Conservation (phyloP, 495 filamentous ascomycete genomes). For the Venustampulla echinocandica region DNA sequence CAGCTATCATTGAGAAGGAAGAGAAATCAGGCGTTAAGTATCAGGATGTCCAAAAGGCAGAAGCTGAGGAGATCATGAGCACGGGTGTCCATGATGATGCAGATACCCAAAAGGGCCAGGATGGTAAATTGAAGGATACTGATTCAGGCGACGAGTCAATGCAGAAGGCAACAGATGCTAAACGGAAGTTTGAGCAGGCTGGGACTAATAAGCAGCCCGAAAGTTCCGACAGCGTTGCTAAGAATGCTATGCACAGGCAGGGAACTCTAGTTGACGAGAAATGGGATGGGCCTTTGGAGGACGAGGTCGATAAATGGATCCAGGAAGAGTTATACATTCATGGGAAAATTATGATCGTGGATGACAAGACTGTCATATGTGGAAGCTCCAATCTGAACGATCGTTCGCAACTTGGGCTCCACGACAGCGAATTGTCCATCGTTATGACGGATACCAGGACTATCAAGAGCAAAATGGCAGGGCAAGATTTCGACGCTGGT, state of each 20-base stretch:
- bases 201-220: slow-evolving; percentile 32
- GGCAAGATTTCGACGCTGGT: slow-evolving; percentile 62
- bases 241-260: slow-evolving; percentile 69
- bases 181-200: slow-evolving; percentile 56
- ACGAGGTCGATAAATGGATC: slow-evolving; percentile 77
- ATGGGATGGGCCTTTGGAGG: slow-evolving; percentile 64
- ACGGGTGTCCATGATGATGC: slow-evolving; percentile 42
- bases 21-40: slow-evolving; percentile 73
- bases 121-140: slow-evolving; percentile 18
- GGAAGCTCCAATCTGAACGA: slow-evolving; percentile 92
- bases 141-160: slow-evolving; percentile 39
- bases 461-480: slow-evolving; percentile 72
- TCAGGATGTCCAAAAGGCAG: slow-evolving; percentile 72
- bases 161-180: slow-evolving; percentile 39
- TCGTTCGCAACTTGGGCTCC: slow-evolving; percentile 78
- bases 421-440: slow-evolving; percentile 87
- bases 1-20: slow-evolving; percentile 58
- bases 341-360: slow-evolving; percentile 77
- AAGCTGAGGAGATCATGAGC: slow-evolving; percentile 79
- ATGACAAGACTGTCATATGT: slow-evolving; percentile 74
- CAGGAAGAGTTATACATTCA: slow-evolving; percentile 96
- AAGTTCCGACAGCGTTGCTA: slow-evolving; percentile 62
- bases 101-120: slow-evolving; percentile 19
- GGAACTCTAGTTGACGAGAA: slow-evolving; percentile 56
- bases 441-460: slow-evolving; percentile 79